phyloP scores from a whole-genome alignment of 345 rosid genomes.

The Eutrema heterophyllum region DNA sequence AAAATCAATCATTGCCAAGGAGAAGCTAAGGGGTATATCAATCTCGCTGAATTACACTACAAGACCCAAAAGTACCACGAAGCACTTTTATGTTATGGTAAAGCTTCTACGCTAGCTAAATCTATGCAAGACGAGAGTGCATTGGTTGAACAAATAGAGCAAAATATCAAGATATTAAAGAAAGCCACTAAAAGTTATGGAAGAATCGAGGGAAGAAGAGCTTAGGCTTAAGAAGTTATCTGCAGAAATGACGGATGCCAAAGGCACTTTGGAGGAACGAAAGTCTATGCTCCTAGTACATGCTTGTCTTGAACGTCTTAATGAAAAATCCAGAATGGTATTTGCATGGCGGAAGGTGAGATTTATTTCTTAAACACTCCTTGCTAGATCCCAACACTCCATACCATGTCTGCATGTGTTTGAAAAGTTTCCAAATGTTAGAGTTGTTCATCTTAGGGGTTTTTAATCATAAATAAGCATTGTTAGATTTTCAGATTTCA shows the following conservation, averaged over 20 bases:
- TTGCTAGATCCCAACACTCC: not conserved
- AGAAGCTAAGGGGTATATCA: conserved; percentile 93
- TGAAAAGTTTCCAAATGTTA: conserved; percentile 8
- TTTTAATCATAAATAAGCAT: conserved; percentile 8
- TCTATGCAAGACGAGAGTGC: conserved; percentile 91
- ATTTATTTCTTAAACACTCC: not conserved
- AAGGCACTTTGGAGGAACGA: conserved; percentile 57
- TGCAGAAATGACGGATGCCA: conserved; percentile 48
- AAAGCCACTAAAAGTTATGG: conserved; percentile 66
- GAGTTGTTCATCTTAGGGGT: not conserved
- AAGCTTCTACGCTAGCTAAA: conserved; percentile 70
- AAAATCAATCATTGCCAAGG: conserved; percentile 70
- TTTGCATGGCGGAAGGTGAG: conserved; percentile 78
- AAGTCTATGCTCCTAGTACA: conserved; percentile 60
- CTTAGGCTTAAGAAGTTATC: conserved; percentile 74
- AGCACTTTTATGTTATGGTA: conserved; percentile 69
- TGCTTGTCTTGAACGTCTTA: conserved; percentile 65
- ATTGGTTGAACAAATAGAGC: conserved; percentile 51
- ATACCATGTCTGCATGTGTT: conserved; percentile 8
- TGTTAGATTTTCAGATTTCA: not conserved
- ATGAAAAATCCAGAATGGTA: conserved; percentile 66
- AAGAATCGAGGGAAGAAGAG: conserved; percentile 69
- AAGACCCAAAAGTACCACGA: conserved; percentile 71
- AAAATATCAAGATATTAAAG: conserved; percentile 60
- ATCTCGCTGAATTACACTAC: conserved; percentile 84